Conservation (phyloP, 192 early-diverging fungal species). For the Rhizophagus clarus region DNA sequence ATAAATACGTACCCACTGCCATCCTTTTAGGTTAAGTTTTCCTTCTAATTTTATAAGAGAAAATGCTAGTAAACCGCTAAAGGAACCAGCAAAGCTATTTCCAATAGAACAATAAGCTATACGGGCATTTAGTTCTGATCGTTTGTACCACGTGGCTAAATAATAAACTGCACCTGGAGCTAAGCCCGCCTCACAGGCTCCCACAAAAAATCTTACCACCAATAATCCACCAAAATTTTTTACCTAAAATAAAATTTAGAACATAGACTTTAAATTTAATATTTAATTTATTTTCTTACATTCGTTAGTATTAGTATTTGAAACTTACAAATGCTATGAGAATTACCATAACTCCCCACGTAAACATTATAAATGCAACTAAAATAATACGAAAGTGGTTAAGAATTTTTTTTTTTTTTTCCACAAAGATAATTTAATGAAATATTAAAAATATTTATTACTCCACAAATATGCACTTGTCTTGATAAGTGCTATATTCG, state of each 20-base stretch:
- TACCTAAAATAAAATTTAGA: slow-evolving; percentile 23
- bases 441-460: background rate
- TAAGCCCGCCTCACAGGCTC: slow-evolving; percentile 58
- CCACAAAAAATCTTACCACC: slow-evolving; percentile 60
- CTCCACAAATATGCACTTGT: slow-evolving; percentile 59
- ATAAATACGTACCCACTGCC: slow-evolving; percentile 49
- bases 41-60: slow-evolving; percentile 65
- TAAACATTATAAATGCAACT: slow-evolving; percentile 57
- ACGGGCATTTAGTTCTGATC: slow-evolving; percentile 55
- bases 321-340: slow-evolving; percentile 52
- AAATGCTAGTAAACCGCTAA: slow-evolving; percentile 69
- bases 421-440: background rate
- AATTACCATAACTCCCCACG: slow-evolving; percentile 57
- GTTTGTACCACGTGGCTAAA: slow-evolving; percentile 61
- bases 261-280: background rate
- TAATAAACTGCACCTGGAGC: slow-evolving; percentile 62
- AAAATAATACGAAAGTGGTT: background rate
- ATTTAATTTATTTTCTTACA: background rate
- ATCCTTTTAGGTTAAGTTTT: slow-evolving; percentile 45
- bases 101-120: slow-evolving; percentile 57
- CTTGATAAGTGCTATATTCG: slow-evolving; percentile 65
- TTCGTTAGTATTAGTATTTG: background rate
- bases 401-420: background rate
- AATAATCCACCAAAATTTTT: slow-evolving; percentile 44
- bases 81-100: slow-evolving; percentile 56